Percentiles rank a stretch among this genome's conserved stretches.
phyloP scores from a whole-genome alignment of 139 green algal species.

The Asterochloris erici region DNA sequence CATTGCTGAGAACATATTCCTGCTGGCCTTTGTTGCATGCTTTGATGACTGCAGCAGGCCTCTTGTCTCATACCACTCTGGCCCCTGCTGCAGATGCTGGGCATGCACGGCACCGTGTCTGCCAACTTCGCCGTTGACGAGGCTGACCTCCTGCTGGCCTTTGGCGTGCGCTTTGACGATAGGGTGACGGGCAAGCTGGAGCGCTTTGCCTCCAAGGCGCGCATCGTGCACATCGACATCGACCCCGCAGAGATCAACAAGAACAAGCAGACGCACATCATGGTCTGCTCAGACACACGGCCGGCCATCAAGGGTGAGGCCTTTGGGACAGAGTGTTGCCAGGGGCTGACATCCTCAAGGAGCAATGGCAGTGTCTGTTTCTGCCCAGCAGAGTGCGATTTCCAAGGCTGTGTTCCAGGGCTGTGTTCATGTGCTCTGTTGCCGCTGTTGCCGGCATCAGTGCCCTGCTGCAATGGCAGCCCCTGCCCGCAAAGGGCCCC shows the following conservation, averaged over 20 bases:
- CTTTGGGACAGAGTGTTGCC: too few species aligned
- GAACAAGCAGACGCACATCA: conserved; percentile 96
- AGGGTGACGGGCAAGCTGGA: conserved; percentile 97
- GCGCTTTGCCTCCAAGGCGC: conserved; percentile 82
- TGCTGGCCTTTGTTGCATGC: not conserved
- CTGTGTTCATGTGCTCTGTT: too few species aligned
- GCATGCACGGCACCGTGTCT: conserved; percentile 97
- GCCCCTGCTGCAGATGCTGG: conserved; percentile 84
- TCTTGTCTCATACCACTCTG: too few species aligned
- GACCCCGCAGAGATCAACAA: conserved; percentile 98
- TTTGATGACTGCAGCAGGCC: not conserved
- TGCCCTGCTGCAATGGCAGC: too few species aligned
- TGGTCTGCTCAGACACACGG: conserved; percentile 79
- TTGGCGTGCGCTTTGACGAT: conserved; percentile 99
- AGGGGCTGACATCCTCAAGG: too few species aligned
- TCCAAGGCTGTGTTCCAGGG: too few species aligned
- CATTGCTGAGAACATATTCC: conserved; percentile 64
- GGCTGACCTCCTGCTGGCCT: conserved; percentile 90
- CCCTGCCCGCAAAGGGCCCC: too few species aligned
- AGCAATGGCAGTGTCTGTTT: too few species aligned
- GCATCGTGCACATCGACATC: conserved; percentile 98
- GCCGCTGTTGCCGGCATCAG: too few species aligned
- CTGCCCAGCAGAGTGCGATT: too few species aligned
- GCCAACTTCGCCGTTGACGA: conserved; percentile 97
- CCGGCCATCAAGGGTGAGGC: conserved; percentile 47